Conservation (phyloP, 129 eudicot species). For the Oenanthe sinensis region DNA sequence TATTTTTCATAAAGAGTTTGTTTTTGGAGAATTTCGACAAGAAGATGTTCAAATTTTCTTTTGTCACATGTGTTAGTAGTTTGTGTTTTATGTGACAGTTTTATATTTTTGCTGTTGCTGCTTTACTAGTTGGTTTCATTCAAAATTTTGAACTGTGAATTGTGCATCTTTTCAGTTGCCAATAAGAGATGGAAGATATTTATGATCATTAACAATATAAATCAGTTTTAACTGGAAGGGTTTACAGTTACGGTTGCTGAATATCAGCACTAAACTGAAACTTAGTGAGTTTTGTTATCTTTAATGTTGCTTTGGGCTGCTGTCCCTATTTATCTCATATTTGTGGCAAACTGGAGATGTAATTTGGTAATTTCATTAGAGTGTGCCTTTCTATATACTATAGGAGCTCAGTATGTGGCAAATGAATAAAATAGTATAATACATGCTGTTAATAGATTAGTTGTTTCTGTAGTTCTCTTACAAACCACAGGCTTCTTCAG, state of each 20-base stretch:
- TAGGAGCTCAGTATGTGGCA: too few species aligned
- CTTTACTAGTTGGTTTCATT: background rate
- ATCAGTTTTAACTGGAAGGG: background rate
- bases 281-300: too few species aligned
- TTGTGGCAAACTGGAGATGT: too few species aligned
- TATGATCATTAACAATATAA: background rate
- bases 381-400: too few species aligned
- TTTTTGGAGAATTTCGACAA: too few species aligned
- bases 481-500: background rate
- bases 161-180: background rate
- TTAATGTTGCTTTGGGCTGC: too few species aligned
- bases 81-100: background rate
- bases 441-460: too few species aligned
- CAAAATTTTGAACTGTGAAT: background rate
- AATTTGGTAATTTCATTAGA: too few species aligned
- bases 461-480: background rate
- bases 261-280: background rate
- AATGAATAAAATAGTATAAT: too few species aligned
- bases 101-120: background rate
- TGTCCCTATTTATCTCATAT: too few species aligned
- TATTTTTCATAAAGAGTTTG: background rate
- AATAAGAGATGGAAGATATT: background rate
- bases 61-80: slow-evolving; percentile 2
- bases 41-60: background rate
- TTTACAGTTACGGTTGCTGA: background rate